These are phyloP conservation scores for Ceriops zippeliana DNA, from an alignment of 345 rosid genomes.

Conservation along the genomic window DNA sequence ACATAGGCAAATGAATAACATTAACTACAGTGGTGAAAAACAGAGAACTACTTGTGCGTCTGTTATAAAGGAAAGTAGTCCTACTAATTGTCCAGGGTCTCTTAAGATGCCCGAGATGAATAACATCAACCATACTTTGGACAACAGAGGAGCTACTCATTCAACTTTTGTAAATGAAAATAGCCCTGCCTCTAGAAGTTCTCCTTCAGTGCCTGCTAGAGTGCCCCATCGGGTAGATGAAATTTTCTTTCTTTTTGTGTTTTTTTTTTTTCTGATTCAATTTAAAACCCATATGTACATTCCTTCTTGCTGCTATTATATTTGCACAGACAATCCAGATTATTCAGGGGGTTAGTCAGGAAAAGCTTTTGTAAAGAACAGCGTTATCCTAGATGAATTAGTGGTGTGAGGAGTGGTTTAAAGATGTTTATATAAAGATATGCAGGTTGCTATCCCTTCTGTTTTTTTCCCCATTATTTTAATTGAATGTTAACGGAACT, in stretches of 20 bases:
- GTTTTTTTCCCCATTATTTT: too few relatives aligned
- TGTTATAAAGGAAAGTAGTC: neutral
- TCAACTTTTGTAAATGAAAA: constrained; percentile 15
- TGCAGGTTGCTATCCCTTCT: too few relatives aligned
- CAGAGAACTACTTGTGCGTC: constrained; percentile 2
- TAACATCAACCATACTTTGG: constrained; percentile 20
- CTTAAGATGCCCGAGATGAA: constrained; percentile 4
- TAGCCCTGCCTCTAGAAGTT: constrained; percentile 21
- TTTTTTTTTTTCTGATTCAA: neutral
- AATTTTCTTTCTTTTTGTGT: neutral
- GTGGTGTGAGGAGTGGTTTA: too few relatives aligned
- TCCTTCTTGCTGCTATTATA: too few relatives aligned
- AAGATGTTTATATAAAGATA: too few relatives aligned
- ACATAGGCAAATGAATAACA: constrained; percentile 4
- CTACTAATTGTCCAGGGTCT: neutral
- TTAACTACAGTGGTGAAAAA: neutral
- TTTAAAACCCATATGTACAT: neutral
- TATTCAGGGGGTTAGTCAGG: neutral
- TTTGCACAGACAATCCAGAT: neutral
- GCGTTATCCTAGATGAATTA: too few relatives aligned
- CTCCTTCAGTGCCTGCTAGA: constrained; percentile 16
- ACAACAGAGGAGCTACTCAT: constrained; percentile 27
- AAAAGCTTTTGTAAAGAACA: too few relatives aligned
- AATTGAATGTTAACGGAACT: too few relatives aligned
- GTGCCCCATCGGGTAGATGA: constrained; percentile 36